phyloP scores from a whole-genome alignment of 345 rosid genomes.

The Trapa bicornis region DNA sequence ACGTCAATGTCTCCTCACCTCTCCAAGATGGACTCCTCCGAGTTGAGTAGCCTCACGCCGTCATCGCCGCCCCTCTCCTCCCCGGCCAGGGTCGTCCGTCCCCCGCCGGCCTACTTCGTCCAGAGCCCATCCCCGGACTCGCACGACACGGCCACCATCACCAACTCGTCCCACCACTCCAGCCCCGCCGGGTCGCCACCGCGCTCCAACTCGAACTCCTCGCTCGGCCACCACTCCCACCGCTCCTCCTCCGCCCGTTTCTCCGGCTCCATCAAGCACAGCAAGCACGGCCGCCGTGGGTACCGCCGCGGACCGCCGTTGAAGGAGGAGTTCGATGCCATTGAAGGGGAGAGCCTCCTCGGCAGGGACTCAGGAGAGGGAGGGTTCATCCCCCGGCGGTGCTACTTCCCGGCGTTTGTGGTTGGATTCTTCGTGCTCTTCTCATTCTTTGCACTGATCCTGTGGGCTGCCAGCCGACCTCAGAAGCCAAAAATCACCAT shows the following conservation, averaged over 20 bases:
- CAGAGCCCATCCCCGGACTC: conserved; percentile 68
- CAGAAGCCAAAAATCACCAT: conserved; percentile 49
- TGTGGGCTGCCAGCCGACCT: conserved; percentile 61
- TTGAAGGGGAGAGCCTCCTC: conserved; percentile 62
- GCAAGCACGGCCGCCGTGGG: conserved; percentile 11
- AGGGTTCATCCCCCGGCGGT: conserved; percentile 28
- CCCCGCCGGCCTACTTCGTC: conserved; percentile 41
- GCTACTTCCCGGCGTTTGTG: conserved; percentile 39
- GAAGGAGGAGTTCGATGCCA: conserved; percentile 49
- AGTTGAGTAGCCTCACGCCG: conserved; percentile 46
- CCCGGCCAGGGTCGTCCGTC: conserved; percentile 22
- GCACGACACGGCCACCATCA: conserved; percentile 53
- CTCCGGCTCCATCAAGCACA: conserved; percentile 42
- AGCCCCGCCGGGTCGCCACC: conserved; percentile 66
- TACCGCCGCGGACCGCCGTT: conserved; percentile 13
- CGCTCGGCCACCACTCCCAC: conserved; percentile 55
- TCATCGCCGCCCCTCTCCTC: conserved; percentile 42
- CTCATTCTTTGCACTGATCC: conserved; percentile 39
- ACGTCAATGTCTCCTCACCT: conserved; percentile 9
- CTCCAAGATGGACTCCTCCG: conserved; percentile 44
- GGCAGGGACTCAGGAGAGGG: conserved; percentile 13
- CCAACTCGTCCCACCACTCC: conserved; percentile 44
- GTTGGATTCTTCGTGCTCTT: conserved; percentile 41
- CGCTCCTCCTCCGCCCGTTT: conserved; percentile 58
- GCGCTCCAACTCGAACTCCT: conserved; percentile 59